These are phyloP conservation scores for Hypoxylon fuscum DNA, from an alignment of 495 filamentous ascomycete species.

Conservation along the genomic window DNA sequence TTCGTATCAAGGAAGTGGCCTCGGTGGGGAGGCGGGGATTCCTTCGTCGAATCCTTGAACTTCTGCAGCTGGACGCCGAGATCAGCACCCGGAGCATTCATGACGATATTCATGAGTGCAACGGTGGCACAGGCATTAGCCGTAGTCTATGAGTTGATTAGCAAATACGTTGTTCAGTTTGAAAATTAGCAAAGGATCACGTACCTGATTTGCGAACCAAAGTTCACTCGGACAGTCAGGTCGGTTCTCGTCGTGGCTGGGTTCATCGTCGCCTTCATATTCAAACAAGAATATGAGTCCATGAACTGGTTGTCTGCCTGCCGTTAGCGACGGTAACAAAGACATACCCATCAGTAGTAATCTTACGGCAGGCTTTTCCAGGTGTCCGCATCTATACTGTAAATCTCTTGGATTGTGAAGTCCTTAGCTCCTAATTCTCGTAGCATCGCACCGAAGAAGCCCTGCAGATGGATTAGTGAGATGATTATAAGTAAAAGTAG, in stretches of 20 bases:
- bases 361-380: conserved; percentile 71
- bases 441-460: conserved; percentile 85
- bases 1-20: conserved; percentile 79
- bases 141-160: conserved; percentile 63
- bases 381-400: conserved; percentile 73
- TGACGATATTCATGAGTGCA: conserved; percentile 88
- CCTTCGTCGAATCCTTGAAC: conserved; percentile 76
- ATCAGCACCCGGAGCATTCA: conserved; percentile 72
- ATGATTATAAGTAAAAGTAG: not conserved
- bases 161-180: not conserved
- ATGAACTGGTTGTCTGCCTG: conserved; percentile 71
- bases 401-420: conserved; percentile 81
- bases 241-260: conserved; percentile 35
- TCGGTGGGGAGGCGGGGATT: conserved; percentile 73
- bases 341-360: not conserved
- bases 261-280: conserved; percentile 65
- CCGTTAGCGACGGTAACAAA: conserved; percentile 8
- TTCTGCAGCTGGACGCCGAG: conserved; percentile 71
- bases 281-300: conserved; percentile 86
- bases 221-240: conserved; percentile 69
- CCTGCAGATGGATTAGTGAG: conserved; percentile 55
- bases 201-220: conserved; percentile 95
- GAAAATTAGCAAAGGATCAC: conserved; percentile 2
- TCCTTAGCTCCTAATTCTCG: conserved; percentile 76
- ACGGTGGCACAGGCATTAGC: conserved; percentile 88